Evolutionary conservation across 2,329 filamentous ascomycete genomes (phyloP).

Genomic region (Emergomyces africanus): DNA sequence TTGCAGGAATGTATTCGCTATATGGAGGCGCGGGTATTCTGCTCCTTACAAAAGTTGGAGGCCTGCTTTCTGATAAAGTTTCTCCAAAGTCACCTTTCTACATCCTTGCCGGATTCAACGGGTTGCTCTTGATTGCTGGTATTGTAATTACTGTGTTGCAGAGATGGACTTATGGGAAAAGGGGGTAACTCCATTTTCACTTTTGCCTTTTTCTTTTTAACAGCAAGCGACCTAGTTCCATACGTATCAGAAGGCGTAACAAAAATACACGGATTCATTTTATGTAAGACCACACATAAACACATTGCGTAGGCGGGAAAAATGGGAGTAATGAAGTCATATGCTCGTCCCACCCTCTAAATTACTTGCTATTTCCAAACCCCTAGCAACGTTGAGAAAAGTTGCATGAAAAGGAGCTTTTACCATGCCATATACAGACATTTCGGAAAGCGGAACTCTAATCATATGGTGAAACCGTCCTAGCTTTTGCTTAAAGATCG

Average conservation of each 20-base stretch:
- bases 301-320: no score
- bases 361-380: neutral
- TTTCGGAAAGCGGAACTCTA: neutral
- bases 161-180: neutral
- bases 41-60: conserved; percentile 81
- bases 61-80: conserved; percentile 66
- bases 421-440: neutral
- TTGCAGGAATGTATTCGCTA: conserved; percentile 87
- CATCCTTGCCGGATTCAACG: conserved; percentile 87
- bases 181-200: neutral
- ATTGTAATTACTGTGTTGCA: conserved; percentile 10
- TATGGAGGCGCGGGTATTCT: conserved; percentile 84
- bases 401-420: neutral
- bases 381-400: neutral
- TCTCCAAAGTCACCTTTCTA: conserved; percentile 76
- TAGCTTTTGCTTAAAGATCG: neutral
- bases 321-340: no score
- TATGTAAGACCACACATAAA: no score
- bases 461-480: neutral
- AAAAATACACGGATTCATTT: no score
- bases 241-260: no score
- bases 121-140: conserved; percentile 42
- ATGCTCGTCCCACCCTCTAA: neutral
- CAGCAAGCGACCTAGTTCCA: neutral
- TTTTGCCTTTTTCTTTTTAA: neutral